Conservation (phyloP, 1,284 basidiomycete genomes). For the Macrocystidia cucumis region DNA sequence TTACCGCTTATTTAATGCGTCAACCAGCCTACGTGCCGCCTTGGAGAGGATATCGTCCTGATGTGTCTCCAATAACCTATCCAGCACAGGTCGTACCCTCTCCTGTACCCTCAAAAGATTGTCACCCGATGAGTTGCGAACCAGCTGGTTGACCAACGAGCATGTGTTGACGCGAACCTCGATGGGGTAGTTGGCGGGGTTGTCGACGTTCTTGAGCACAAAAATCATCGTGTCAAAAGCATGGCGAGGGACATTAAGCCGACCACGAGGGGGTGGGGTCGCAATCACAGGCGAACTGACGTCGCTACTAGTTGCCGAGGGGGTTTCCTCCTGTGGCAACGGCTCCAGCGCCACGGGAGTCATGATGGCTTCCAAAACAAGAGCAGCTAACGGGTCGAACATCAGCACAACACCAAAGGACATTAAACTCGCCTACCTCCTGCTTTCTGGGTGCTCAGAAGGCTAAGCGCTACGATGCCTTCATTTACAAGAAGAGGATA, state of each 20-base stretch:
- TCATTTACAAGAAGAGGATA: constrained; percentile 88
- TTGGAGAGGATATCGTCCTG: too few species aligned
- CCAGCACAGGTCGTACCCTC: constrained; percentile 39
- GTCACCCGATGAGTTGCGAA: constrained; percentile 38
- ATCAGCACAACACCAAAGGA: constrained; percentile 11
- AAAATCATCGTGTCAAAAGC: constrained; percentile 60
- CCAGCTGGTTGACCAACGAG: constrained; percentile 57
- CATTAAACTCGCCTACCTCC: constrained; percentile 50
- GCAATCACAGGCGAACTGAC: constrained; percentile 33
- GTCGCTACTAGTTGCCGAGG: constrained; percentile 33
- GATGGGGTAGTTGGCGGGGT: constrained; percentile 46
- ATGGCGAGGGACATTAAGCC: constrained; percentile 33
- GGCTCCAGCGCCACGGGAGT: constrained; percentile 23
- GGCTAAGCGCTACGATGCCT: constrained; percentile 75
- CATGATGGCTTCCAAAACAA: constrained; percentile 50
- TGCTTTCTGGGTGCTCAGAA: constrained; percentile 58
- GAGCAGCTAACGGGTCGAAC: constrained; percentile 32
- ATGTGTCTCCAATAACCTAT: constrained; percentile 32
- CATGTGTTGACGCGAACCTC: constrained; percentile 73
- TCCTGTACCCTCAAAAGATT: constrained; percentile 44
- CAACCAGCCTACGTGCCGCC: too few species aligned
- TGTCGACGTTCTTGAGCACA: constrained; percentile 48
- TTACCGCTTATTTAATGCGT: too few species aligned
- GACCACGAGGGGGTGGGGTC: constrained; percentile 31
- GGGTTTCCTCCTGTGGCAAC: constrained; percentile 18